Conservation (phyloP, 371 early-diverging fungal genomes). For the Mucor sp. region DNA sequence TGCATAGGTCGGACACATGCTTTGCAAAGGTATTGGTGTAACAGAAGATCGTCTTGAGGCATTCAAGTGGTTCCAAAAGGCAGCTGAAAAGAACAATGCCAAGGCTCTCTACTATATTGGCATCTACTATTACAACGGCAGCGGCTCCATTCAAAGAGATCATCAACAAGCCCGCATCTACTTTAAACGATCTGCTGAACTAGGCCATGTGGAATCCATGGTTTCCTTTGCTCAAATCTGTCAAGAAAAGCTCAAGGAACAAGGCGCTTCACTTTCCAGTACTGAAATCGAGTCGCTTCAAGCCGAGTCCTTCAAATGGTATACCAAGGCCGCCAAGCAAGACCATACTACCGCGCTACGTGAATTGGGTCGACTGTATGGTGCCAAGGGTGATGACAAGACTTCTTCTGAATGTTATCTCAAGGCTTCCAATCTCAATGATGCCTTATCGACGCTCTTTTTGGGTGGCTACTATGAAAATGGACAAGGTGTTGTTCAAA, state of each 20-base stretch:
- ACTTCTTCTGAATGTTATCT: constrained; percentile 71
- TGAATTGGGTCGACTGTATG: constrained; percentile 86
- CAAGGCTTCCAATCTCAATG: constrained; percentile 75
- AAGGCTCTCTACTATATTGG: constrained; percentile 50
- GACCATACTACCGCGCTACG: constrained; percentile 66
- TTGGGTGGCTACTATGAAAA: constrained; percentile 58
- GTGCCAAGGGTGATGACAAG: constrained; percentile 65
- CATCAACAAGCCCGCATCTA: constrained; percentile 36
- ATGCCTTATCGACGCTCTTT: constrained; percentile 79
- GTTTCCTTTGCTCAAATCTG: constrained; percentile 44
- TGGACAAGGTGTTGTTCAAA: constrained; percentile 49
- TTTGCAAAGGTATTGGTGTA: constrained; percentile 57
- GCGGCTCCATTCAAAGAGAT: constrained; percentile 34
- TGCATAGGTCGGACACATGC: constrained; percentile 47
- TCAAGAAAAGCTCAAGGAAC: constrained; percentile 34
- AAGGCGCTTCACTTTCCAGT: not conserved
- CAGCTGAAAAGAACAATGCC: constrained; percentile 50
- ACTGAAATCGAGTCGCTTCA: constrained; percentile 23
- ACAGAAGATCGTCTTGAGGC: constrained; percentile 46
- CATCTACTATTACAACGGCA: constrained; percentile 50
- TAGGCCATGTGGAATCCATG: constrained; percentile 45
- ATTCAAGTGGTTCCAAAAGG: constrained; percentile 54
- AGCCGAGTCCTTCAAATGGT: constrained; percentile 45
- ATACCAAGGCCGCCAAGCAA: constrained; percentile 45
- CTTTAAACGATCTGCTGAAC: constrained; percentile 48